Evolutionary conservation across 2,329 filamentous ascomycete species (phyloP).

Genomic region (Aspergillus clavatus): DNA sequence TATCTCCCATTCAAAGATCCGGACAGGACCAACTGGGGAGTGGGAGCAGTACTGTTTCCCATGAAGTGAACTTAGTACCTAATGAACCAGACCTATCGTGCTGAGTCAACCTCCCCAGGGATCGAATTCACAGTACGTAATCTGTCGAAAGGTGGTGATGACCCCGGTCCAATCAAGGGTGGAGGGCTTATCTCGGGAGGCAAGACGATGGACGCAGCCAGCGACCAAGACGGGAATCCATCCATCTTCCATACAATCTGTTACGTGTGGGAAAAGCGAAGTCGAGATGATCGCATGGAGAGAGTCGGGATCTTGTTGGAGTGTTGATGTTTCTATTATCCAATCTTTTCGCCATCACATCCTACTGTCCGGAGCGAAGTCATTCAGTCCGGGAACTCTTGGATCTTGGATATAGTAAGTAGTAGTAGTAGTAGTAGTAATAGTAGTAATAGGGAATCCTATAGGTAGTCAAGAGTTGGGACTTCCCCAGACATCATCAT

Average conservation of each 20-base stretch:
- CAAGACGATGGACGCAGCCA: slow-evolving; percentile 16
- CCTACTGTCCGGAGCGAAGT: background rate
- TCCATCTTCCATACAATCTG: too few species aligned
- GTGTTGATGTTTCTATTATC: slow-evolving; percentile 8
- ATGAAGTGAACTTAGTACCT: too few species aligned
- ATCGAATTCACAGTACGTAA: slow-evolving; percentile 33
- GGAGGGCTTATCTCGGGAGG: slow-evolving; percentile 26
- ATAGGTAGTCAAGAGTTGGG: too few species aligned
- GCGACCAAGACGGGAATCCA: too few species aligned
- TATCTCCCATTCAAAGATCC: too few species aligned
- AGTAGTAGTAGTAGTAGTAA: too few species aligned
- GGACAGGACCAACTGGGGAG: background rate
- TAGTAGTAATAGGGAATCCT: too few species aligned
- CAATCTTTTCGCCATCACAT: slow-evolving; percentile 3
- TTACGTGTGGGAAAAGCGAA: slow-evolving; percentile 26
- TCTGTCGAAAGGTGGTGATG: slow-evolving; percentile 18
- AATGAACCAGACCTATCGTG: too few species aligned
- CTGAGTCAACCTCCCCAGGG: too few species aligned
- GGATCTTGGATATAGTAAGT: too few species aligned
- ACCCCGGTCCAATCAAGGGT: slow-evolving; percentile 27
- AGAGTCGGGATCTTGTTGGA: slow-evolving; percentile 11
- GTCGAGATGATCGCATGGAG: slow-evolving; percentile 8
- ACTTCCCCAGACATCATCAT: too few species aligned
- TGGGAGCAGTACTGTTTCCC: too few species aligned
- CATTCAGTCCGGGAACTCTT: background rate